These are phyloP conservation scores for Hsuehochloa calcarea DNA, from an alignment of 176 grass and related monocot genomes.

Conservation along the genomic window DNA sequence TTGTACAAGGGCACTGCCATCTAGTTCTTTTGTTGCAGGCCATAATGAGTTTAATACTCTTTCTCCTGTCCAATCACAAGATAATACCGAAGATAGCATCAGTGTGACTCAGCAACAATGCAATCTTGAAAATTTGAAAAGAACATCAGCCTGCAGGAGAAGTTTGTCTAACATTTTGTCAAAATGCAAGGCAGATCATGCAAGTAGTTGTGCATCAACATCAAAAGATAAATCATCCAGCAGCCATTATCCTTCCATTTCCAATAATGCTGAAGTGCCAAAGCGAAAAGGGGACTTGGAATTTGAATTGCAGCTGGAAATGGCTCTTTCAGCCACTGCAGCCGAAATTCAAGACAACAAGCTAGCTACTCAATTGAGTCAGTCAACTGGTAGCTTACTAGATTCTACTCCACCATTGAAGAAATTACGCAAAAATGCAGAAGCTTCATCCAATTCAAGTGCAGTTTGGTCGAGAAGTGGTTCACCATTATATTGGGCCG, in stretches of 20 bases:
- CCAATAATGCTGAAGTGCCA: conserved; percentile 49
- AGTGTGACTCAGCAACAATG: conserved; percentile 19
- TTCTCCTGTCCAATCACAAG: conserved; percentile 20
- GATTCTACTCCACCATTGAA: conserved; percentile 38
- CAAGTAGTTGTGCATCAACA: conserved; percentile 15
- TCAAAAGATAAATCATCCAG: conserved; percentile 35
- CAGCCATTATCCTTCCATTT: conserved; percentile 22
- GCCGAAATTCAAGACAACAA: conserved; percentile 39
- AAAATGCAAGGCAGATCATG: conserved; percentile 39
- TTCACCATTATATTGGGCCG: conserved; percentile 69
- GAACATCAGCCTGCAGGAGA: conserved; percentile 39
- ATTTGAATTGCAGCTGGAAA: conserved; percentile 84
- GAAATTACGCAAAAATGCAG: conserved; percentile 46
- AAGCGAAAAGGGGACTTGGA: conserved; percentile 81
- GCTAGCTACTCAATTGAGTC: conserved; percentile 20
- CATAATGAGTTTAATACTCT: conserved; percentile 26
- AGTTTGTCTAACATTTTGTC: conserved; percentile 44
- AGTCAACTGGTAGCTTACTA: conserved; percentile 29
- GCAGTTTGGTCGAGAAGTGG: conserved; percentile 85
- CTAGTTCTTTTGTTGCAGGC: conserved; percentile 33
- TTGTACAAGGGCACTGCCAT: conserved; percentile 58
- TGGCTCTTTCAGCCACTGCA: conserved; percentile 86
- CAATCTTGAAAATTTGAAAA: conserved; percentile 40
- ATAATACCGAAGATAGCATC: conserved; percentile 38
- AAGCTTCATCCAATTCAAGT: conserved; percentile 46